phyloP scores from a whole-genome alignment of 2,329 filamentous ascomycete species.

The Aspergillus pseudotamarii region DNA sequence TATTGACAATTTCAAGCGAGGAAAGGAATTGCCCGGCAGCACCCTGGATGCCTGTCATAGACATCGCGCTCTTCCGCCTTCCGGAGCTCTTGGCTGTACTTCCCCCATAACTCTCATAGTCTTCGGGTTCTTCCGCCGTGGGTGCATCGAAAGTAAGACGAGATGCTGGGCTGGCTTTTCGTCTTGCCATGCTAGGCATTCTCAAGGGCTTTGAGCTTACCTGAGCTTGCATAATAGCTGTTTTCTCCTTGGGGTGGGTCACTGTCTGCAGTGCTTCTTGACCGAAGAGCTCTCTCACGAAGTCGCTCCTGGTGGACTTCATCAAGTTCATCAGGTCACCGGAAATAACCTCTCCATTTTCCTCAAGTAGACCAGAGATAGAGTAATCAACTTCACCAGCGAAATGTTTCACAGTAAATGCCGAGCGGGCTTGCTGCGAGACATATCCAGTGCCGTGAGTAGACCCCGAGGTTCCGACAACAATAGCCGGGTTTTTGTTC shows the following conservation, averaged over 20 bases:
- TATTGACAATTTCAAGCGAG: constrained; percentile 86
- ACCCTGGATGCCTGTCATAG: constrained; percentile 64
- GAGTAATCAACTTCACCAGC: constrained; percentile 96
- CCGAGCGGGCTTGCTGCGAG: constrained; percentile 76
- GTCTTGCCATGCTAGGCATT: constrained; percentile 86
- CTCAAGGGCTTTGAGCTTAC: constrained; percentile 94
- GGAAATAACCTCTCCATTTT: constrained; percentile 94
- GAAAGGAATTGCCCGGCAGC: constrained; percentile 90
- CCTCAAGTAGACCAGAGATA: constrained; percentile 82
- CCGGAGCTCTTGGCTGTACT: constrained; percentile 31
- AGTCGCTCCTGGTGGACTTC: constrained; percentile 82
- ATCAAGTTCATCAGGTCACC: constrained; percentile 95
- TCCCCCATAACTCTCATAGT: constrained; percentile 38
- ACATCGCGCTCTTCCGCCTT: constrained; percentile 44
- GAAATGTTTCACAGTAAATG: constrained; percentile 92
- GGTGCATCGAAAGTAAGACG: constrained; percentile 41
- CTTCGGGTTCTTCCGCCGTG: constrained; percentile 43
- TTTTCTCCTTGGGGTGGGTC: constrained; percentile 87
- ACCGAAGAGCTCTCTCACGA: constrained; percentile 89
- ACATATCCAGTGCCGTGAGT: constrained; percentile 87
- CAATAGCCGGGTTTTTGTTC: constrained; percentile 88
- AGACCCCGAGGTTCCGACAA: constrained; percentile 71
- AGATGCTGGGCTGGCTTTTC: constrained; percentile 64
- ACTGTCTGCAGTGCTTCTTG: constrained; percentile 92
- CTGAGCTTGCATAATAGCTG: constrained; percentile 91